These are phyloP conservation scores for Pseudonitzschia multistriata DNA, from an alignment of 108 stramenopile species.

Conservation along the genomic window DNA sequence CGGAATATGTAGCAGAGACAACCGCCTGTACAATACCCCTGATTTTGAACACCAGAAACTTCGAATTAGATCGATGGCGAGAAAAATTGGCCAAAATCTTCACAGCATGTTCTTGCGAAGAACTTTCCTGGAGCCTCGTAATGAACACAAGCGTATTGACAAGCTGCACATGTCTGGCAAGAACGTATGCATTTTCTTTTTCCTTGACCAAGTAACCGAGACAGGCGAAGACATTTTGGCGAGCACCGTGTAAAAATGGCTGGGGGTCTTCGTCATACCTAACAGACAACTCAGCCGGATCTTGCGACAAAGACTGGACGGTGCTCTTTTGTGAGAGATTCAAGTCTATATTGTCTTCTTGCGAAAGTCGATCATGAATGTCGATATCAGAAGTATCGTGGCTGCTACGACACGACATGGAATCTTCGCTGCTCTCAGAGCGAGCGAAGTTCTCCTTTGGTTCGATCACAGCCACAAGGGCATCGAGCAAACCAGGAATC, in stretches of 20 bases:
- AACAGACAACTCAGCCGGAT: slow-evolving; percentile 19
- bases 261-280: slow-evolving; percentile 67
- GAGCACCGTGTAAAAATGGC: slow-evolving; percentile 50
- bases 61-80: slow-evolving; percentile 71
- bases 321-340: neutral
- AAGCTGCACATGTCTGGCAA: slow-evolving; percentile 48
- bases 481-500: slow-evolving; percentile 60
- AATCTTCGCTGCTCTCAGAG: neutral
- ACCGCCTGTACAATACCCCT: slow-evolving; percentile 53
- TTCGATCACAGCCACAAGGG: slow-evolving; percentile 49
- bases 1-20: slow-evolving; percentile 55
- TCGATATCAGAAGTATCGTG: slow-evolving; percentile 9
- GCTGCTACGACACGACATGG: no score
- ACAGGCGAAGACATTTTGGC: slow-evolving; percentile 65
- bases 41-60: slow-evolving; percentile 60
- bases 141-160: slow-evolving; percentile 53
- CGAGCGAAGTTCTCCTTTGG: slow-evolving; percentile 14
- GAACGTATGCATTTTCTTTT: slow-evolving; percentile 69
- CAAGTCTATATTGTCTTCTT: slow-evolving; percentile 3
- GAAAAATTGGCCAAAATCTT: slow-evolving; percentile 66
- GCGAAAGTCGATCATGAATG: neutral
- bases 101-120: slow-evolving; percentile 64
- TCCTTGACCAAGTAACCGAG: slow-evolving; percentile 70
- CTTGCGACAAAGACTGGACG: slow-evolving; percentile 11
- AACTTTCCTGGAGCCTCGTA: slow-evolving; percentile 54